Conservation (phyloP, 2,329 filamentous ascomycete genomes). For the Clathrospora elynae region DNA sequence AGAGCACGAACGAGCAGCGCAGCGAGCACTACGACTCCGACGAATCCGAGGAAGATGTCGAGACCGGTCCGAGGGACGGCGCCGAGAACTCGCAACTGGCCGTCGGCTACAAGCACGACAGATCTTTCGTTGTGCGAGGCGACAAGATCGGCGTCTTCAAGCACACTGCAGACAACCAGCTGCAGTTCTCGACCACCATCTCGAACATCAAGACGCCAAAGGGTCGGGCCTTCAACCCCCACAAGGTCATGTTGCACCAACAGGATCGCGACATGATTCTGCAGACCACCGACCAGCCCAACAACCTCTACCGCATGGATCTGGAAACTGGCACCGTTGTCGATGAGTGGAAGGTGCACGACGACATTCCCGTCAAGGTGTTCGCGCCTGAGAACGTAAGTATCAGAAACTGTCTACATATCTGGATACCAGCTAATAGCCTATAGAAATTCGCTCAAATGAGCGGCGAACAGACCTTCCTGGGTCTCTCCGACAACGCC, state of each 20-base stretch:
- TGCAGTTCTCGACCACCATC: conserved; percentile 97
- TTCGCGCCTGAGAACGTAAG: conserved; percentile 85
- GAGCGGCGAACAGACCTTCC: conserved; percentile 91
- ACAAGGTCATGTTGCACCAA: conserved; percentile 94
- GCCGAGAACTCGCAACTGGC: conserved; percentile 93
- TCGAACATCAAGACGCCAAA: conserved; percentile 90
- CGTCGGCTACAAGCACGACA: conserved; percentile 95
- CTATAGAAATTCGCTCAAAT: conserved; percentile 90
- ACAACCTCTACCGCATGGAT: conserved; percentile 96
- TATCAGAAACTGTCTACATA: conserved; percentile 1
- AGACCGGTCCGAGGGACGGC: conserved; percentile 70
- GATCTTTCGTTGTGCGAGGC: conserved; percentile 94
- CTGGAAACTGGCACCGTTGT: conserved; percentile 97
- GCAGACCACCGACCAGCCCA: conserved; percentile 80
- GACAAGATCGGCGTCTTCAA: conserved; percentile 99
- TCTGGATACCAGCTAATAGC: conserved; percentile 29
- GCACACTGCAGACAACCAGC: conserved; percentile 86
- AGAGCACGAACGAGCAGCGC: conserved; percentile 66
- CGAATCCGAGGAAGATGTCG: conserved; percentile 79
- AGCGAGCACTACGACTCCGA: conserved; percentile 77
- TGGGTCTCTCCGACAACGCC: conserved; percentile 90
- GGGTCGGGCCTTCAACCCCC: conserved; percentile 83
- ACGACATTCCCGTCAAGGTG: conserved; percentile 88
- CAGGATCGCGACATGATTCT: conserved; percentile 89
- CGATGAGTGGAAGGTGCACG: conserved; percentile 98